Base-by-base conservation (phyloP, 129 eudicot genomes). In the sunflower (Helianthus annuus) region DNA sequence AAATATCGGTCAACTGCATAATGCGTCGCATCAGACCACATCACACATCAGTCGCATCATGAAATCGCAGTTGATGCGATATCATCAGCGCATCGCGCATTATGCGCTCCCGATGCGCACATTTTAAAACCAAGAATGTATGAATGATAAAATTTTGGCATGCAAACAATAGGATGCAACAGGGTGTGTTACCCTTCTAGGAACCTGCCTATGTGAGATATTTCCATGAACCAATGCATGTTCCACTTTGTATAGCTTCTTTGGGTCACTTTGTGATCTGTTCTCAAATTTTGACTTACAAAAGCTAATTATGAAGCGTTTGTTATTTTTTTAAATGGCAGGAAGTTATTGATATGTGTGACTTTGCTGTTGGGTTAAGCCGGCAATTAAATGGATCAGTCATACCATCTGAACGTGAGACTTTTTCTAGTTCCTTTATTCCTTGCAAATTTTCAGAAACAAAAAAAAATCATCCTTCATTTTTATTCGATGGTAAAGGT, bases 341-440 rank as follows among this genome's bases (percentile, higher is more conserved):
- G 98, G 98, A 94, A 80, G 83, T 94, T 22, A 90, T 94, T 72
- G 98, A 94, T 74, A 94, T 94, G 98, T 94, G 98, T 27, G 97
- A 94, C 83, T 94, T 94, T 85, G 96, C 97, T 64, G 98, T 94
- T 82, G 98, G 98, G 66, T 86, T 90, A 80, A 94, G 98, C 82
- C 86, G 97, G 27, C 98, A 94, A 71, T 82, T 94, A 66, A 94
- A 90, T 84, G 97, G 98, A 60, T 94, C 97, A 12, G 80, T 94
- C 64, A 90, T 94, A 75, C 98, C 97, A 60, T 94, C 97, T 29
- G 98, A 90, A 84, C 91, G 97, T 94, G 77, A 93, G 96, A 48
- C 22, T 66, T 40, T 17, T 62, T 51, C 48, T 19, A 48, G 32
- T 12, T 42, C 48, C 38, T 81, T 71, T 67, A 27, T 5, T 22